Evolutionary conservation across 257 asterid species (phyloP).

Genomic region (Parsonsia alboflavescens): DNA sequence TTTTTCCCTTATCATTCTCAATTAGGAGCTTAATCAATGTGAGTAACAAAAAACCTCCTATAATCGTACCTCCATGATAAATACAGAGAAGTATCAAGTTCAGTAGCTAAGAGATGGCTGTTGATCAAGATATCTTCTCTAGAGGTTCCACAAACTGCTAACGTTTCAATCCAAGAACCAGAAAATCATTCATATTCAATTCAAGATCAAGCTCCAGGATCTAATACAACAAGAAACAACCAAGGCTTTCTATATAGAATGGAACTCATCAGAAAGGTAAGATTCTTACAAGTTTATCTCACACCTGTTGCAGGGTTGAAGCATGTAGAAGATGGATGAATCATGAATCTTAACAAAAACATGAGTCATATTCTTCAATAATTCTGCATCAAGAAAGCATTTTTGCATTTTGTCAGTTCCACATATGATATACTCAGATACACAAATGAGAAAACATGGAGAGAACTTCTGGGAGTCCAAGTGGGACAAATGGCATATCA

Average conservation of each 20-base stretch:
- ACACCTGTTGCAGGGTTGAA: neutral
- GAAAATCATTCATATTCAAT: neutral
- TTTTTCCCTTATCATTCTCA: constrained; percentile 1
- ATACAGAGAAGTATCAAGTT: neutral
- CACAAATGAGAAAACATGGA: too few relatives aligned
- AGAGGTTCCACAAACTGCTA: constrained; percentile 10
- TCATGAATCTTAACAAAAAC: too few relatives aligned
- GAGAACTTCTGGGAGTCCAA: too few relatives aligned
- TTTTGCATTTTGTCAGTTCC: too few relatives aligned
- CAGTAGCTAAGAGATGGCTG: neutral
- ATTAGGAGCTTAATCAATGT: neutral
- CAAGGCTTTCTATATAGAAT: constrained; percentile 6
- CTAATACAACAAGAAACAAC: too few relatives aligned
- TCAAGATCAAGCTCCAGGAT: constrained; percentile 15
- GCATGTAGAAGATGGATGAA: too few relatives aligned
- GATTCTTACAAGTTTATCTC: too few relatives aligned
- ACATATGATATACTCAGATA: too few relatives aligned
- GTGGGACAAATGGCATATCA: constrained; percentile 65
- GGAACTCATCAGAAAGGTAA: constrained; percentile 8
- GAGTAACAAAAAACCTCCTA: constrained; percentile 9
- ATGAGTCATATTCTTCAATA: neutral
- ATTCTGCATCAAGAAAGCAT: neutral
- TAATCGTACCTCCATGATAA: neutral
- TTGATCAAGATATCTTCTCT: constrained; percentile 11
- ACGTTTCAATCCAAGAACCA: constrained; percentile 14